Base-by-base conservation (phyloP, 139 green algal genomes). In the Gonium pectorale region DNA sequence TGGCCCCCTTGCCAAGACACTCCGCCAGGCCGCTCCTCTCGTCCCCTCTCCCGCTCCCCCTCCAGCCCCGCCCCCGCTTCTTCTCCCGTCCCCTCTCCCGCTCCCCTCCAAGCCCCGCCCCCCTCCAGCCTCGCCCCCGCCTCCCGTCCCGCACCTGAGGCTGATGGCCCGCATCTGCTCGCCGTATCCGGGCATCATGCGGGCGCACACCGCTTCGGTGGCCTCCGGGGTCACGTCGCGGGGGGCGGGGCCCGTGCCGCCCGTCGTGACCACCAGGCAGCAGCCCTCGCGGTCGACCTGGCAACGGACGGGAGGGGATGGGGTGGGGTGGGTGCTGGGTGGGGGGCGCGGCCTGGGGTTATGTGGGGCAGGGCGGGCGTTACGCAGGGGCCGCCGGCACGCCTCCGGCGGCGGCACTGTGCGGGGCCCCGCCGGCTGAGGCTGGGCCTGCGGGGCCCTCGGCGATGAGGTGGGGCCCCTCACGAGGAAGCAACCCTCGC, bases 161-260 rank as follows among this genome's bases (percentile, higher is more conserved):
- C 93, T 95, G 70, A 98, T 97, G 4, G 94, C 90, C 0, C 96
- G 91, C 96, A 99, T 99, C 86, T 98, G 95, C 87, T 99, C 96
- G 0, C 96, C 96, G 78, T 97, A 99, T 3, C 96, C 96, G 2
- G 96, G 96, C 92, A 99, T 95, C 93, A 98, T 96, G 13, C 92
- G 88, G 22, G 89, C 70, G 83, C 96, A 98, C 21, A 99, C 95
- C 46, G 94, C 93, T 85, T 97, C 93, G 37, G 96, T 99, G 5
- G 96, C 96, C 60, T 99, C 96, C 44, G 96, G 96, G 13, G 96
- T 99, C n/a, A 98, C 95, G 64, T 99, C 96, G 5, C 96, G 85
- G 0, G 93, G 89, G 5, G 95, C 92, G 7, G 96, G 96, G 2
- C 96, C 96, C 37, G 96, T 98, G 64, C 96, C 96, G 1, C 93